Conservation (phyloP, 148 eudicot species). For the Nyssa sinensis region DNA sequence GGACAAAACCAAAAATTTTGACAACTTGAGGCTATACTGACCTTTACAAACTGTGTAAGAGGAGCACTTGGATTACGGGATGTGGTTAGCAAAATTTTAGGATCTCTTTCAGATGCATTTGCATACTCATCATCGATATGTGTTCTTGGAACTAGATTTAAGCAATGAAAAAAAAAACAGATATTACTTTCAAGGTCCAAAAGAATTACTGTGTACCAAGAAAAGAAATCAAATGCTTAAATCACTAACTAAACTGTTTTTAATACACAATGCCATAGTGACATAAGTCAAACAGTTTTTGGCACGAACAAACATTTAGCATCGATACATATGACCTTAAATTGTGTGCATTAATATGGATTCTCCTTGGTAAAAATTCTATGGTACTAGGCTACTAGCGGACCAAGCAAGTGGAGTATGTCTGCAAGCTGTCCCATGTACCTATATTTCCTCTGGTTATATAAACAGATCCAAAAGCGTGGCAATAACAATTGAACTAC, state of each 20-base stretch:
- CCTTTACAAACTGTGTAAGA: slow-evolving; percentile 89
- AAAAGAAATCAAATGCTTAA: neutral
- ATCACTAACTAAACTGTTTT: neutral
- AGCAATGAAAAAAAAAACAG: slow-evolving; percentile 10
- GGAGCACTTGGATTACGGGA: slow-evolving; percentile 97
- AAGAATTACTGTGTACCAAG: neutral
- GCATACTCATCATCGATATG: slow-evolving; percentile 94
- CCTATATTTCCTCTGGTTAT: neutral
- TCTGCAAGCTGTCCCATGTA: neutral
- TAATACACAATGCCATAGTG: neutral
- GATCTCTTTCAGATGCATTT: slow-evolving; percentile 76
- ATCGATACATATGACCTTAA: neutral
- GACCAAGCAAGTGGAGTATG: neutral
- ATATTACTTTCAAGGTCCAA: slow-evolving; percentile 12
- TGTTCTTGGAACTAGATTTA: slow-evolving; percentile 63
- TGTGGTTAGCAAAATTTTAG: slow-evolving; percentile 88
- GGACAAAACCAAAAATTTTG: neutral
- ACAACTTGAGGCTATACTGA: slow-evolving; percentile 17
- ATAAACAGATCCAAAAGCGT: neutral
- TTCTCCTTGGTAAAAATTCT: neutral
- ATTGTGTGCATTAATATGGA: neutral
- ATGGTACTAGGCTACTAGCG: neutral
- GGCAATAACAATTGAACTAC: neutral
- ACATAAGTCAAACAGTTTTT: neutral
- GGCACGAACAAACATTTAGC: neutral